Evolutionary conservation across 257 asterid genomes (phyloP).

Genomic region (Fraxinus anomala): DNA sequence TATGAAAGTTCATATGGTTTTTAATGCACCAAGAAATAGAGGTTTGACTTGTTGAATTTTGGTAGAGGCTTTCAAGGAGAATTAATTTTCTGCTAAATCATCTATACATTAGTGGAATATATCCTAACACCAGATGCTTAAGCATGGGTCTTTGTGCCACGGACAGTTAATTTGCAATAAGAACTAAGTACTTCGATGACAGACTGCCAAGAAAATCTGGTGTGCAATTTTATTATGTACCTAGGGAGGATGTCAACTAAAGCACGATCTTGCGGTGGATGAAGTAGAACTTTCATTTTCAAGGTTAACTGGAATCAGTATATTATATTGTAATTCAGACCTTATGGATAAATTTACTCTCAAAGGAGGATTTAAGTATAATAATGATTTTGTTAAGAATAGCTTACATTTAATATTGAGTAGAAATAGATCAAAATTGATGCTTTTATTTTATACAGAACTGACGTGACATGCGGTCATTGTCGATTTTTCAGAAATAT

Average conservation of each 20-base stretch:
- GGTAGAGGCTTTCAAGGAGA: slow-evolving; percentile 9
- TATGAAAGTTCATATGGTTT: neutral
- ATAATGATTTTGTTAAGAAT: slow-evolving; percentile 12
- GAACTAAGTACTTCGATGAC: neutral
- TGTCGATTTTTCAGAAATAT: neutral
- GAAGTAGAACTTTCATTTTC: slow-evolving; percentile 1
- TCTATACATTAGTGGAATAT: neutral
- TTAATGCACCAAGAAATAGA: neutral
- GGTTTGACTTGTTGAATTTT: neutral
- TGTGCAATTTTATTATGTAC: neutral
- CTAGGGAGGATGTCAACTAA: neutral
- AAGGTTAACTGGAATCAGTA: neutral
- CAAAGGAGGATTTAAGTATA: neutral
- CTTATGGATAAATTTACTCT: neutral
- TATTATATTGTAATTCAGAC: slow-evolving; percentile 5
- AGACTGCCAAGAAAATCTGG: neutral
- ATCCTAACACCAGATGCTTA: slow-evolving; percentile 2
- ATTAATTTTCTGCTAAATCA: neutral
- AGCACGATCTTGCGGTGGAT: neutral
- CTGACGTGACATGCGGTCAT: neutral
- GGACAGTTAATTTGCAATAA: neutral
- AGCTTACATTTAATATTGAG: neutral
- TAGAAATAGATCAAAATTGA: slow-evolving; percentile 1
- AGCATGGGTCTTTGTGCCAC: neutral
- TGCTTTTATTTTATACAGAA: neutral